phyloP scores from a whole-genome alignment of 2,329 filamentous ascomycete species.

The Arachnomyces sp. region DNA sequence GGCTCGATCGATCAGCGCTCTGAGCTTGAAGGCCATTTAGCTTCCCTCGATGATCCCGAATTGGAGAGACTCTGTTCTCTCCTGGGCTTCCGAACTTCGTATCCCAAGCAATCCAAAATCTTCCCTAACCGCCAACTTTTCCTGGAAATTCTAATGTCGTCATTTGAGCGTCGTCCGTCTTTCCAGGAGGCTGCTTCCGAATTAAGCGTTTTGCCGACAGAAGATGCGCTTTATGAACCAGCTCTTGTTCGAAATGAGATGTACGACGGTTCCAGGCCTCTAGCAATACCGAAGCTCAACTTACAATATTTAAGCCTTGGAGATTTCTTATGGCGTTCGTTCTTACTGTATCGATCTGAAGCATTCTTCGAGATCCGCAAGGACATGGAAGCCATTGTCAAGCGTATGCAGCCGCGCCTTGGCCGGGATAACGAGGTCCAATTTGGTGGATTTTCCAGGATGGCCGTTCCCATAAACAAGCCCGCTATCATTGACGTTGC shows the following conservation, averaged over 20 bases:
- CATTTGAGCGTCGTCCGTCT: constrained; percentile 68
- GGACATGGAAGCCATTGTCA: constrained; percentile 76
- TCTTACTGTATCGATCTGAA: constrained; percentile 81
- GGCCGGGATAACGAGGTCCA: constrained; percentile 53
- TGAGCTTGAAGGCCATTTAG: constrained; percentile 71
- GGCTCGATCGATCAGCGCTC: constrained; percentile 72
- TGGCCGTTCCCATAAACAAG: constrained; percentile 81
- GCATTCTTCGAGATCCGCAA: constrained; percentile 90
- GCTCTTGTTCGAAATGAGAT: constrained; percentile 71
- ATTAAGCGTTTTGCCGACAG: constrained; percentile 75
- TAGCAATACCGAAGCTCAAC: constrained; percentile 90
- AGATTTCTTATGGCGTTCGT: constrained; percentile 93
- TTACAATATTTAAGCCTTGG: constrained; percentile 90
- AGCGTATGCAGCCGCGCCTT: constrained; percentile 65
- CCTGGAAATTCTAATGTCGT: constrained; percentile 63
- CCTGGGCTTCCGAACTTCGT: constrained; percentile 73
- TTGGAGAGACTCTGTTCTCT: constrained; percentile 59
- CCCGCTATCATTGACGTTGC: constrained; percentile 81
- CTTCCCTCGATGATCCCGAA: constrained; percentile 66
- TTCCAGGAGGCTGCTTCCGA: constrained; percentile 73
- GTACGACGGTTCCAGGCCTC: constrained; percentile 78
- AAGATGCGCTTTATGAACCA: constrained; percentile 68
- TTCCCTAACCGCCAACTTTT: constrained; percentile 47
- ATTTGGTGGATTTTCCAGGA: constrained; percentile 81
- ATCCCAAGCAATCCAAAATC: constrained; percentile 64